phyloP scores from a whole-genome alignment of 768 basidiomycete species.

The Tephrocybe rancida region DNA sequence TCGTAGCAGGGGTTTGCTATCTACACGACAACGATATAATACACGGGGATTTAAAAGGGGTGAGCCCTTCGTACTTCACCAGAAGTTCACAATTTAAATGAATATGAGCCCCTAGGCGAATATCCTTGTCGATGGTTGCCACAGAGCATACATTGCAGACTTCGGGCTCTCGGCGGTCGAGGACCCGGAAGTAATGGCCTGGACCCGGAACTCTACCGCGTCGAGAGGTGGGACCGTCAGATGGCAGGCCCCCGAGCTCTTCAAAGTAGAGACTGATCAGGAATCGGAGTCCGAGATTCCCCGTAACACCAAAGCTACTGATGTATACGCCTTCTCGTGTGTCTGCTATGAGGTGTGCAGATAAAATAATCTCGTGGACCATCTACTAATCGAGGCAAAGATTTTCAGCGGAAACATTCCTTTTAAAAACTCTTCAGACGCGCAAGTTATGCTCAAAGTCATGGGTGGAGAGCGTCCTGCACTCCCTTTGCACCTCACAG shows the following conservation, averaged over 20 bases:
- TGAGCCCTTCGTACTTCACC: slow-evolving; percentile 13
- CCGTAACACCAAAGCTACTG: slow-evolving; percentile 15
- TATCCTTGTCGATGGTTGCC: slow-evolving; percentile 19
- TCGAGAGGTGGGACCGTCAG: slow-evolving; percentile 14
- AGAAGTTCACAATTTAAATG: neutral
- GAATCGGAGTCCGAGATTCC: neutral
- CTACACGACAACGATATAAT: slow-evolving; percentile 36
- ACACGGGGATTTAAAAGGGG: slow-evolving; percentile 49
- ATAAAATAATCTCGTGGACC: neutral
- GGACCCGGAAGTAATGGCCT: slow-evolving; percentile 11
- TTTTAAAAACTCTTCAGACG: neutral
- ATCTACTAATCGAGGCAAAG: neutral
- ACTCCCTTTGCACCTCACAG: neutral
- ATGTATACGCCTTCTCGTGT: slow-evolving; percentile 17
- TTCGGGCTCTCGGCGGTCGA: slow-evolving; percentile 22
- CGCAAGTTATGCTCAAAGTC: slow-evolving; percentile 2
- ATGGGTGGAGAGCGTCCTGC: neutral
- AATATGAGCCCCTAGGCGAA: slow-evolving; percentile 15
- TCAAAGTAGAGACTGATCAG: slow-evolving; percentile 5
- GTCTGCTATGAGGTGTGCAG: neutral
- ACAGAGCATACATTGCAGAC: slow-evolving; percentile 23
- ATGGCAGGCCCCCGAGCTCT: slow-evolving; percentile 25
- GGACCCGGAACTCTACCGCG: slow-evolving; percentile 11
- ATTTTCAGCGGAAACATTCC: slow-evolving; percentile 1
- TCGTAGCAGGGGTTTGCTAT: slow-evolving; percentile 31